Evolutionary conservation across 345 rosid species (phyloP).

Genomic region (Pugionium cornutum): DNA sequence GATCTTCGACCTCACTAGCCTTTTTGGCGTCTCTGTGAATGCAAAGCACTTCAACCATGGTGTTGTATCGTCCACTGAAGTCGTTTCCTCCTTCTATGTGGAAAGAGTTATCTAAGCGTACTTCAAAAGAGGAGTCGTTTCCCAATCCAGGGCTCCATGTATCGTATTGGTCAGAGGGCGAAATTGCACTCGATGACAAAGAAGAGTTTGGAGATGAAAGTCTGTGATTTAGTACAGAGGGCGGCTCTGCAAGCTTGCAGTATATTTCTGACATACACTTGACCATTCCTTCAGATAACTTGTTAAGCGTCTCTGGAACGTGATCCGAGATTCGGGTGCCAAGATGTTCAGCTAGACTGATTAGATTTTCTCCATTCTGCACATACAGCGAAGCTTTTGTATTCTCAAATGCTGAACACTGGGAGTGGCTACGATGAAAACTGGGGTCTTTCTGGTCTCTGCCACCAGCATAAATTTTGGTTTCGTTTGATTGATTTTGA

Average conservation of each 20-base stretch:
- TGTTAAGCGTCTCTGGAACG: slow-evolving; percentile 85
- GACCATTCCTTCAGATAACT: slow-evolving; percentile 93
- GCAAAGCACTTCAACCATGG: slow-evolving; percentile 85
- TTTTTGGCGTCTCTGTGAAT: slow-evolving; percentile 78
- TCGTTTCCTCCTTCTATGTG: slow-evolving; percentile 85
- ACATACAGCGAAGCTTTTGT: slow-evolving; percentile 45
- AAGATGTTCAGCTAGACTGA: slow-evolving; percentile 94
- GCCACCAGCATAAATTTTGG: slow-evolving; percentile 40
- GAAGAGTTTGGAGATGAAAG: slow-evolving; percentile 85
- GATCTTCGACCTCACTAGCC: slow-evolving; percentile 69
- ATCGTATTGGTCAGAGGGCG: slow-evolving; percentile 73
- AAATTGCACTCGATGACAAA: slow-evolving; percentile 67
- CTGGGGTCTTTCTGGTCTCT: slow-evolving; percentile 51
- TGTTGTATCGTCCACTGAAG: slow-evolving; percentile 91
- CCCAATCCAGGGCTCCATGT: slow-evolving; percentile 81
- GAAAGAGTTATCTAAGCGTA: slow-evolving; percentile 76
- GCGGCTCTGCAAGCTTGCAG: slow-evolving; percentile 91
- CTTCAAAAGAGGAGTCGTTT: slow-evolving; percentile 76
- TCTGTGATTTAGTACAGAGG: slow-evolving; percentile 51
- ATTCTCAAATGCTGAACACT: too few relatives aligned
- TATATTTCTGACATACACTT: slow-evolving; percentile 88
- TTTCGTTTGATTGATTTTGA: slow-evolving; percentile 39
- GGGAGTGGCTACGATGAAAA: slow-evolving; percentile 59
- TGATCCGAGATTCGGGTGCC: slow-evolving; percentile 91
- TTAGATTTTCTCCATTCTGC: slow-evolving; percentile 63